Percentiles rank a stretch among this genome's conserved stretches.
Evolutionary conservation across 2,329 filamentous ascomycete species (phyloP).

Genomic region (Nothophoma quercina): DNA sequence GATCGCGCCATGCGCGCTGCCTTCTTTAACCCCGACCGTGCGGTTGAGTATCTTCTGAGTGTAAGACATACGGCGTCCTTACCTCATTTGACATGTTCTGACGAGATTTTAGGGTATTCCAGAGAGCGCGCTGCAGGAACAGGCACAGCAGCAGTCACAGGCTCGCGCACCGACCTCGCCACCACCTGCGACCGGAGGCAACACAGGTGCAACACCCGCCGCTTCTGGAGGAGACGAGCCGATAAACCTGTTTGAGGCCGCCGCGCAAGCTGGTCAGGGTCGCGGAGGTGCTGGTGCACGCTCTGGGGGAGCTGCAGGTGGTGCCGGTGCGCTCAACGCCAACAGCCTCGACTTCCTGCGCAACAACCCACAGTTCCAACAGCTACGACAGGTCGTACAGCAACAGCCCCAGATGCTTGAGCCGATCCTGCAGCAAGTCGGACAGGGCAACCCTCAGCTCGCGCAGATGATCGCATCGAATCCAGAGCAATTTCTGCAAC

Average conservation of each 20-base stretch:
- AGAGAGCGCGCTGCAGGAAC: conserved; percentile 78
- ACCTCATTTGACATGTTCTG: conserved; percentile 24
- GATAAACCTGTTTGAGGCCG: conserved; percentile 92
- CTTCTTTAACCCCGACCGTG: conserved; percentile 95
- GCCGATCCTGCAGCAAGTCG: conserved; percentile 95
- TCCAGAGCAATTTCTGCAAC: conserved; percentile 89
- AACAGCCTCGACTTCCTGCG: conserved; percentile 92
- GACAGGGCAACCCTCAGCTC: conserved; percentile 91
- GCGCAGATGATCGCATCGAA: conserved; percentile 91
- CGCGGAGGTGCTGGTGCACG: conserved; percentile 55
- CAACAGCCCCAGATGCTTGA: conserved; percentile 98
- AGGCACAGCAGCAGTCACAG: conserved; percentile 53
- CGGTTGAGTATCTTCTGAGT: conserved; percentile 92
- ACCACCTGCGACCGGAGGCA: conserved; percentile 56
- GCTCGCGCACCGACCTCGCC: conserved; percentile 52
- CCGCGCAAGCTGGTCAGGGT: conserved; percentile 74
- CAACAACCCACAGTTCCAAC: conserved; percentile 96
- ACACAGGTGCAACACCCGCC: conserved; percentile 47
- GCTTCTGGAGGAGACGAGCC: conserved; percentile 65
- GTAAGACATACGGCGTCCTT: conserved; percentile 59
- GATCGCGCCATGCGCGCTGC: conserved; percentile 95
- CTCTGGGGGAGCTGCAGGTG: conserved; percentile 59
- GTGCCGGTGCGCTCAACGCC: conserved; percentile 61
- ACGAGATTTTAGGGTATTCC: conserved; percentile 77
- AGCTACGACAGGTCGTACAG: conserved; percentile 95